Conservation (phyloP, 257 asterid genomes). For the Forsythia suspensa region DNA sequence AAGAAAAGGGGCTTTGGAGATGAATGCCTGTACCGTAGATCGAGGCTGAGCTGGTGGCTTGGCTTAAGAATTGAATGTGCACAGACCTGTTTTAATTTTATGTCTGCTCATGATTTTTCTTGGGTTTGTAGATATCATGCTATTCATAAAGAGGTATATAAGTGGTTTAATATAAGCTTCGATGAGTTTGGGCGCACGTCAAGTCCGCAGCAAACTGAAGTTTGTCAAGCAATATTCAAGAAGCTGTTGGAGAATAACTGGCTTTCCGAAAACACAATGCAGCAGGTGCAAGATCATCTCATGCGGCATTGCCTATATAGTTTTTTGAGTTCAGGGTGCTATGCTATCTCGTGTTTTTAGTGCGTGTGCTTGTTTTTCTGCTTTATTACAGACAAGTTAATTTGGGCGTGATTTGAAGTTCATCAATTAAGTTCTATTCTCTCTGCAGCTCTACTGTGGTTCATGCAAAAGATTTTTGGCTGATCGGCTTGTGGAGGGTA, state of each 20-base stretch:
- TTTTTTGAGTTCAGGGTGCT: conserved; percentile 1
- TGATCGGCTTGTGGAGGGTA: conserved; percentile 88
- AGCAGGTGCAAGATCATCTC: conserved; percentile 53
- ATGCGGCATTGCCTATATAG: neutral
- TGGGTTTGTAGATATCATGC: conserved; percentile 66
- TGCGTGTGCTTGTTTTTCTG: conserved; percentile 1
- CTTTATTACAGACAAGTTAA: neutral
- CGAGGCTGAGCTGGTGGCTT: no score
- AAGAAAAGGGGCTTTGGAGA: no score
- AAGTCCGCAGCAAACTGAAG: conserved; percentile 82
- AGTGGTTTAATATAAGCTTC: conserved; percentile 84
- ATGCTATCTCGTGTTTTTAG: conserved; percentile 2
- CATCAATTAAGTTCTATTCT: conserved; percentile 11
- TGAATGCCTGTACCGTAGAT: no score
- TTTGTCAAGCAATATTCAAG: conserved; percentile 83
- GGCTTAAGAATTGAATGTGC: neutral
- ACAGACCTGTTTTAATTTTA: neutral
- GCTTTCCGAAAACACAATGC: conserved; percentile 80
- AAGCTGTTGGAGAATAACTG: conserved; percentile 67
- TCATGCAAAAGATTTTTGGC: conserved; percentile 80
- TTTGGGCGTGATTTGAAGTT: conserved; percentile 10
- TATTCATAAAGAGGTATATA: conserved; percentile 72
- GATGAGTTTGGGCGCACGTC: conserved; percentile 96
- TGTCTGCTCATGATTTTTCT: neutral
- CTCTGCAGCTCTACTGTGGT: conserved; percentile 69